Evolutionary conservation across 305 asterid species (phyloP), one percentile per base, ranked within the genome.

Genomic region (Withania somnifera): DNA sequence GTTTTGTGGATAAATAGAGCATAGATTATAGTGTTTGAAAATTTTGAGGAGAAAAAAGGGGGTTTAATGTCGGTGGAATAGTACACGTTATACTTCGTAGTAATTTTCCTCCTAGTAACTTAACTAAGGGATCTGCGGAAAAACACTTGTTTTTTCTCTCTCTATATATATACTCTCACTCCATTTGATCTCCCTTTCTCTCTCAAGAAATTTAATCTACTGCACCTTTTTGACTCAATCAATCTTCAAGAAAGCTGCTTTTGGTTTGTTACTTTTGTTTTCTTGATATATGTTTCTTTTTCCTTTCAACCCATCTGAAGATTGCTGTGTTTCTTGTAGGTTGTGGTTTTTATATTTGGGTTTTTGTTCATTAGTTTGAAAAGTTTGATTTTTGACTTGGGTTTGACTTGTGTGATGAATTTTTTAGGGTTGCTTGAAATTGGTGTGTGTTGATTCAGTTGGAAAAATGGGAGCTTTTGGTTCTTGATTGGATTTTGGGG

Each of bases 51-150:
- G 47, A 36, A 51, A n/a, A 73, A 84, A 42, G 61, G 56, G 79
- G 45, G 38, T 50, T 82, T 84, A 79, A 84, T 87, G 89, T 87
- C 87, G 87, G 87, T 81, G 87, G 87, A 84, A 54, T n/a, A 45
- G 45, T 47, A 84, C 45, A 80, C 67, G 10, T 53, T 79, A 40
- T 26, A 66, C 79, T 14, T n/a, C 15, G 76, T 52, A 58, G 58
- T 53, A 67, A 67, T 54, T 24, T 79, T 66, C 17, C 45, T 64
- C 40, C 17, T 30, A 63, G 86, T 81, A 36, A 77, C n/a, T n/a
- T n/a, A n/a, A 83, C 85, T 63, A 75, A 50, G 61, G 80, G 80
- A 28, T 75, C 80, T 75, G 80, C 50, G 50, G 28, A 45, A 45
- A 73, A 30, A 40, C 58, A 45, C 24, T 14, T 71, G 13, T 71